Evolutionary conservation across 1,284 basidiomycete species (phyloP).

Genomic region (Cutaneotrichosporon cyanovorans): DNA sequence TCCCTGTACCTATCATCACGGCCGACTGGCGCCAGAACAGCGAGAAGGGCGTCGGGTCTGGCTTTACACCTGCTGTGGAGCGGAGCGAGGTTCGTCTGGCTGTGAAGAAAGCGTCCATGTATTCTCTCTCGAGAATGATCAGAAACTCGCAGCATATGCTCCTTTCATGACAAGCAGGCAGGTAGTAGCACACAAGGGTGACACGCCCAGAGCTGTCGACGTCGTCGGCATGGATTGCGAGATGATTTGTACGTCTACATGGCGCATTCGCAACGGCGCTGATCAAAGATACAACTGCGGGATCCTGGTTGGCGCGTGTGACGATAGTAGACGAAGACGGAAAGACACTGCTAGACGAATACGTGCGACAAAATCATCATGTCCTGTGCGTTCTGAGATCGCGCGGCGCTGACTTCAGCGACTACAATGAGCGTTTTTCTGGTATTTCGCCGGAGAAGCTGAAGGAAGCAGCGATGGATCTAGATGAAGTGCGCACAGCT

Average conservation of each 20-base stretch:
- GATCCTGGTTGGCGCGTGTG: slow-evolving; percentile 75
- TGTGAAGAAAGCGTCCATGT: slow-evolving; percentile 32
- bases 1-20: slow-evolving; percentile 76
- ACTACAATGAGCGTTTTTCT: slow-evolving; percentile 79
- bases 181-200: background rate
- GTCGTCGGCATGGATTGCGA: slow-evolving; percentile 81
- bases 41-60: slow-evolving; percentile 37
- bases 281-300: slow-evolving; percentile 63
- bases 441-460: slow-evolving; percentile 64
- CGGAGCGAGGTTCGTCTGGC: slow-evolving; percentile 51
- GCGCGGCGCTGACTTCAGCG: slow-evolving; percentile 49
- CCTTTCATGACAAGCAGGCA: background rate
- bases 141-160: slow-evolving; percentile 63
- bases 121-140: slow-evolving; percentile 50
- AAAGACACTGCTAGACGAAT: slow-evolving; percentile 66
- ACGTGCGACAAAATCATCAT: slow-evolving; percentile 68
- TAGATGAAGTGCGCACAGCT: slow-evolving; percentile 58
- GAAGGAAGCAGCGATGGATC: slow-evolving; percentile 55
- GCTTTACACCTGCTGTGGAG: slow-evolving; percentile 47
- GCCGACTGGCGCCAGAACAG: slow-evolving; percentile 47
- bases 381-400: slow-evolving; percentile 57
- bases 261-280: background rate
- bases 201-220: slow-evolving; percentile 49
- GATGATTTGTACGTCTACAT: slow-evolving; percentile 57
- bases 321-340: slow-evolving; percentile 74